A percentile compares a stretch with the other conserved stretches of the same genome.
Evolutionary conservation across 192 early-diverging fungal species (phyloP).

Genomic region (Lobosporangium transversale): DNA sequence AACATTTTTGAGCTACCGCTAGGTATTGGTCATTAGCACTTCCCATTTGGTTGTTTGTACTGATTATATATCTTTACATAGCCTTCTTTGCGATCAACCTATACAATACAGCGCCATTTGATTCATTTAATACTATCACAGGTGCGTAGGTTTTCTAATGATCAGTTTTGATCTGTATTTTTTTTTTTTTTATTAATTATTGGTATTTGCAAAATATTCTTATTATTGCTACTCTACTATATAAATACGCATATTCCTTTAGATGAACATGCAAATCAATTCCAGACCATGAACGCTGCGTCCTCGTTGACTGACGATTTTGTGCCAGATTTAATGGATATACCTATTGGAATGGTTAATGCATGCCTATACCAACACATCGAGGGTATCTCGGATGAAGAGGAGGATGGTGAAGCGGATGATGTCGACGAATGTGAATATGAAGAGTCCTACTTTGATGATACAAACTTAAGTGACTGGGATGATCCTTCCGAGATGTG

Average conservation of each 20-base stretch:
- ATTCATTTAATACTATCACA: slow-evolving; percentile 77
- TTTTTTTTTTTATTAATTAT: neutral
- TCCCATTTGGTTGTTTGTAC: slow-evolving; percentile 80
- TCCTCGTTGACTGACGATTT: slow-evolving; percentile 60
- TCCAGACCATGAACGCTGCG: slow-evolving; percentile 51
- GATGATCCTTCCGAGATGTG: slow-evolving; percentile 13
- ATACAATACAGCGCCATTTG: slow-evolving; percentile 78
- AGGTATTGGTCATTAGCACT: slow-evolving; percentile 86
- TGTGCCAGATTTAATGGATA: slow-evolving; percentile 70
- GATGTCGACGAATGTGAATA: slow-evolving; percentile 3
- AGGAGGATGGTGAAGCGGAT: slow-evolving; percentile 34
- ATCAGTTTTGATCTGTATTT: neutral
- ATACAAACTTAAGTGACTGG: slow-evolving; percentile 39
- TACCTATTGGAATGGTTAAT: slow-evolving; percentile 78
- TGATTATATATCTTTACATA: slow-evolving; percentile 77
- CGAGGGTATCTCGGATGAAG: slow-evolving; percentile 51
- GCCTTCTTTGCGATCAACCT: slow-evolving; percentile 83
- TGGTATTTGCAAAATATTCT: neutral
- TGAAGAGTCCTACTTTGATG: slow-evolving; percentile 41
- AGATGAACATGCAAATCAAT: slow-evolving; percentile 66
- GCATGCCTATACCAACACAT: slow-evolving; percentile 72
- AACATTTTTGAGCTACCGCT: too few relatives aligned
- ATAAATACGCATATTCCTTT: too few relatives aligned
- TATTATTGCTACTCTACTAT: too few relatives aligned
- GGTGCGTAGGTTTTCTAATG: slow-evolving; percentile 58